Percentiles rank a stretch among this genome's conserved stretches.
These are phyloP conservation scores for Backusella sp. DNA, from an alignment of 192 early-diverging fungal species.

Conservation along the genomic window DNA sequence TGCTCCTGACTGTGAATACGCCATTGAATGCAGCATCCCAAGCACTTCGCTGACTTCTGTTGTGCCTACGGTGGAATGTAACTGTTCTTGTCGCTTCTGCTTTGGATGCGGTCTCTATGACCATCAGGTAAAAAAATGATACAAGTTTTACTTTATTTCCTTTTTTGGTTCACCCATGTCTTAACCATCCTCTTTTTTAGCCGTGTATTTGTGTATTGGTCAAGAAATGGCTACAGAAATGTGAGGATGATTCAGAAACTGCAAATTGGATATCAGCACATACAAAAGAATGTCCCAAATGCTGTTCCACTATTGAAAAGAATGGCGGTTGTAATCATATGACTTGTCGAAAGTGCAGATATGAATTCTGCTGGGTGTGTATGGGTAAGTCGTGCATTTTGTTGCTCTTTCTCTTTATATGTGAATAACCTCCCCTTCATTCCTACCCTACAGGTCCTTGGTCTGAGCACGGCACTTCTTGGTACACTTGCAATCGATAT, in stretches of 20 bases:
- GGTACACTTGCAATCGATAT: slow-evolving; percentile 97
- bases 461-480: slow-evolving; percentile 91
- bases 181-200: neutral
- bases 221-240: slow-evolving; percentile 76
- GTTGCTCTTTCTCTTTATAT: neutral
- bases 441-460: slow-evolving; percentile 59
- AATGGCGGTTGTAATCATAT: slow-evolving; percentile 99
- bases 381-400: slow-evolving; percentile 52
- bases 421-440: neutral
- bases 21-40: slow-evolving; percentile 85
- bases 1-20: slow-evolving; percentile 94
- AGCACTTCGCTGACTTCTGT: slow-evolving; percentile 62
- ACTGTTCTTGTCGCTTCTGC: slow-evolving; percentile 82
- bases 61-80: slow-evolving; percentile 88
- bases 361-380: slow-evolving; percentile 99
- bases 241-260: slow-evolving; percentile 96
- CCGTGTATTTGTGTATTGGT: slow-evolving; percentile 77
- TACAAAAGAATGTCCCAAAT: slow-evolving; percentile 96
- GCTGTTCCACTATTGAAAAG: slow-evolving; percentile 95
- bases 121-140: slow-evolving; percentile 55
- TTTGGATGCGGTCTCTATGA: slow-evolving; percentile 86
- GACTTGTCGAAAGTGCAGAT: slow-evolving; percentile 96
- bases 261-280: slow-evolving; percentile 94
- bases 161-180: neutral
- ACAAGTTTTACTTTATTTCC: neutral